Conservation (phyloP, 306 rosid species). For the Ceratonia siliqua region DNA sequence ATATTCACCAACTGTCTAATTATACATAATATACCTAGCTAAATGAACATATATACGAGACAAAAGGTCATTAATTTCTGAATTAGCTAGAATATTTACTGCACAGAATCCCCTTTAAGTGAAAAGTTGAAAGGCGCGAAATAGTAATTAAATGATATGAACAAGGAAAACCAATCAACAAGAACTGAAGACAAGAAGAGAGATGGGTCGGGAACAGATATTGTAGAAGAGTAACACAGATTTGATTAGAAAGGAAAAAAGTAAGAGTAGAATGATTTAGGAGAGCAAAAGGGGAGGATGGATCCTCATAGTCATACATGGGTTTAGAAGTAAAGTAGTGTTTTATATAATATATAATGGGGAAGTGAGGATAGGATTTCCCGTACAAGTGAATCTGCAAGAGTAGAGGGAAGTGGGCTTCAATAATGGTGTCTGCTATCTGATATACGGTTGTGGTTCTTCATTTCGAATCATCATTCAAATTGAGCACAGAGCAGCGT, state of each 20-base stretch:
- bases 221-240: background rate
- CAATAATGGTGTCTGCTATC: background rate
- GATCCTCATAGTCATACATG: too few relatives aligned
- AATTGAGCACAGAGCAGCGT: slow-evolving; percentile 1
- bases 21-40: too few relatives aligned
- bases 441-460: background rate
- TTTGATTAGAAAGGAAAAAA: background rate
- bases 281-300: background rate
- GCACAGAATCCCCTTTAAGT: too few relatives aligned
- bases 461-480: background rate
- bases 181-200: background rate
- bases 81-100: too few relatives aligned
- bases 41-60: background rate
- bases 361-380: background rate
- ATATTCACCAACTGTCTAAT: too few relatives aligned
- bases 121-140: background rate
- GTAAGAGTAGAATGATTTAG: background rate
- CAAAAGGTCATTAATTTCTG: too few relatives aligned
- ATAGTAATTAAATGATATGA: too few relatives aligned
- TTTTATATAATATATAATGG: background rate
- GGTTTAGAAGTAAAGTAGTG: too few relatives aligned
- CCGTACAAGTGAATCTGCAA: background rate
- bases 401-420: background rate
- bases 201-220: background rate
- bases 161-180: background rate